These are phyloP conservation scores for Didymellaceae sp. DNA, from an alignment of 2,329 filamentous ascomycete species.

Conservation along the genomic window DNA sequence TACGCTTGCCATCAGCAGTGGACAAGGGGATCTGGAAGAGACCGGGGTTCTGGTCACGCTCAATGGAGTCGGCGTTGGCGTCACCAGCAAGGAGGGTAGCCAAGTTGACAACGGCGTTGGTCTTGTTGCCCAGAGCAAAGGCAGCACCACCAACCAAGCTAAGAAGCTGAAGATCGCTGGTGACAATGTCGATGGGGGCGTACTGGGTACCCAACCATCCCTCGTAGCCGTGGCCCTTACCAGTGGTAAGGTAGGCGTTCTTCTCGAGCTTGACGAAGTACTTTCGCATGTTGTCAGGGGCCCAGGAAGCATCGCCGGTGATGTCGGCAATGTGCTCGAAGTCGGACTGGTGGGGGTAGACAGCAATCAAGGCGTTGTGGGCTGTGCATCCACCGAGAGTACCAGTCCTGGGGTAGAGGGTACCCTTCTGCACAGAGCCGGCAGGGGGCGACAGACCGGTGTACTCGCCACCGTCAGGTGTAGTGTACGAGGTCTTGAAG, in stretches of 20 bases:
- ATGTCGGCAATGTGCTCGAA: conserved; percentile 64
- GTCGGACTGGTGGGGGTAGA: conserved; percentile 66
- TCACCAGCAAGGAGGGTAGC: conserved; percentile 54
- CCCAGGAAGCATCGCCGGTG: conserved; percentile 68
- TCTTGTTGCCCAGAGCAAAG: conserved; percentile 57
- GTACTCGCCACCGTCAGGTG: conserved; percentile 49
- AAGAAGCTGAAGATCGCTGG: conserved; percentile 61
- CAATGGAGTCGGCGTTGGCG: conserved; percentile 56
- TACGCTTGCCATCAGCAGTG: conserved; percentile 57
- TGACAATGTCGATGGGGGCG: conserved; percentile 59
- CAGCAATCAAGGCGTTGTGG: conserved; percentile 67
- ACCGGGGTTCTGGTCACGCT: conserved; percentile 56
- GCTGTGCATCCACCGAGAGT: conserved; percentile 65
- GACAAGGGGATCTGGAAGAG: conserved; percentile 66
- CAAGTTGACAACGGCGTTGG: conserved; percentile 42
- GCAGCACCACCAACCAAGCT: conserved; percentile 60
- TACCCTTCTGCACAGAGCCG: conserved; percentile 60
- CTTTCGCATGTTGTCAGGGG: conserved; percentile 63
- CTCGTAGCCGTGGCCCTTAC: conserved; percentile 61
- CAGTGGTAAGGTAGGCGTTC: conserved; percentile 57
- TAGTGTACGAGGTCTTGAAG: conserved; percentile 65
- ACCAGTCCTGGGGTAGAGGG: conserved; percentile 64
- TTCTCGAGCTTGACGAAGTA: conserved; percentile 65
- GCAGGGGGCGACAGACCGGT: conserved; percentile 60
- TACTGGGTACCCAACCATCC: conserved; percentile 64